Percentiles rank a stretch among this genome's conserved stretches.
These are phyloP conservation scores for Neurospora pannonica DNA, from an alignment of 495 filamentous ascomycete species.

Conservation along the genomic window DNA sequence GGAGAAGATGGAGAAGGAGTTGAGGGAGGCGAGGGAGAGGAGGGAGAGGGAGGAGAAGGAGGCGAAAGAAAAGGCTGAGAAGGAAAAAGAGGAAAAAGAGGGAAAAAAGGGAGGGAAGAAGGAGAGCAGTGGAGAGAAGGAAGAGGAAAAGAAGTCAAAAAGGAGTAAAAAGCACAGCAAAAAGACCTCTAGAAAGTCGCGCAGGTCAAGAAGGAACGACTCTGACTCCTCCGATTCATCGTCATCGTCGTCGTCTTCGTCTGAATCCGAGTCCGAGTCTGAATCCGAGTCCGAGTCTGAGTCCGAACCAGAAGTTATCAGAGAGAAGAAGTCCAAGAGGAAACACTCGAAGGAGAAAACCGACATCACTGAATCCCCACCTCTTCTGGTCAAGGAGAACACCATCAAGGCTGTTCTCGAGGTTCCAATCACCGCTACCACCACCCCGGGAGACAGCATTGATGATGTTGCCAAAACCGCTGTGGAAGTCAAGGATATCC, in stretches of 20 bases:
- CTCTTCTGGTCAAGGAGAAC: conserved; percentile 5
- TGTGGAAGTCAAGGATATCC: neutral
- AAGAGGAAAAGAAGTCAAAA: conserved; percentile 9
- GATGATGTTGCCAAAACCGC: conserved; percentile 15
- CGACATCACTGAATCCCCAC: neutral
- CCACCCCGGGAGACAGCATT: conserved; percentile 3
- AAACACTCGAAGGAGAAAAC: neutral
- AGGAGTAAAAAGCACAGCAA: neutral
- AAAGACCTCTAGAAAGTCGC: conserved; percentile 2
- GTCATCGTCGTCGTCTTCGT: neutral
- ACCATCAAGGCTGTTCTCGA: conserved; percentile 1
- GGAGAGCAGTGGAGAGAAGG: conserved; percentile 11
- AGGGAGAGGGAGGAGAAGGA: conserved; percentile 27
- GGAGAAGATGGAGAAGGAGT: conserved; percentile 47
- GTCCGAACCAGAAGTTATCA: neutral
- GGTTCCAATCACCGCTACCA: neutral
- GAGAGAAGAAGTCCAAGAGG: conserved; percentile 11
- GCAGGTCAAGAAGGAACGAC: neutral
- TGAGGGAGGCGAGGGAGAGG: conserved; percentile 37
- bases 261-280: conserved; percentile 4
- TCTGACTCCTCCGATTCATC: conserved; percentile 7
- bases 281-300: conserved; percentile 9
- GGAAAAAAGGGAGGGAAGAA: neutral
- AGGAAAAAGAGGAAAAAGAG: conserved; percentile 18
- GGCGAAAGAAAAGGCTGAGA: conserved; percentile 25